Conservation (phyloP, 768 basidiomycete genomes). For the Amanita rubescens region DNA sequence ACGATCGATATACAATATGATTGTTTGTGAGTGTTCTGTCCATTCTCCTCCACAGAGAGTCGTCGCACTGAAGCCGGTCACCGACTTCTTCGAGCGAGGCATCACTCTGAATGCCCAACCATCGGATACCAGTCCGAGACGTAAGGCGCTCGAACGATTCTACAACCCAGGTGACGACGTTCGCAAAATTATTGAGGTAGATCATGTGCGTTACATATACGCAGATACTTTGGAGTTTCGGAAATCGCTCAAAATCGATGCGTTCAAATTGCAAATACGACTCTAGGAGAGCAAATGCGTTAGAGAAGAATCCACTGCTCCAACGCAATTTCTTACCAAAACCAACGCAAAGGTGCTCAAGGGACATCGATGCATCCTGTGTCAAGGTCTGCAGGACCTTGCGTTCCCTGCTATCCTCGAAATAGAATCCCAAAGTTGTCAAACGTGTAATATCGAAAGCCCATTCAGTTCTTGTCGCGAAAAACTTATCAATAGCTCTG, state of each 20-base stretch:
- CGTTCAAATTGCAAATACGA: background rate
- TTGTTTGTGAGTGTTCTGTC: background rate
- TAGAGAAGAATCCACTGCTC: background rate
- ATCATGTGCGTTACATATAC: background rate
- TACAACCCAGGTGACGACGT: background rate
- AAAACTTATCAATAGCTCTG: background rate
- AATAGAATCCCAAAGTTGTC: background rate
- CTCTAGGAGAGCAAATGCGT: background rate
- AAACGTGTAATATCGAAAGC: background rate
- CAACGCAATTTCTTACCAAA: background rate
- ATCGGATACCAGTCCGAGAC: background rate
- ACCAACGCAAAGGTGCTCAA: background rate
- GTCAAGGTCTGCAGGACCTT: background rate
- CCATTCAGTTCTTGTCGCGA: background rate
- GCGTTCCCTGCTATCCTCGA: background rate
- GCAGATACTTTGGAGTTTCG: background rate
- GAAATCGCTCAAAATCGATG: background rate
- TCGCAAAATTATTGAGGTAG: background rate
- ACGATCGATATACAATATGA: background rate
- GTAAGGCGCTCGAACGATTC: background rate
- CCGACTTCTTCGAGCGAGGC: background rate
- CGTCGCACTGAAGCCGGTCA: background rate
- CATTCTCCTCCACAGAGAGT: background rate
- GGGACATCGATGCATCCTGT: background rate
- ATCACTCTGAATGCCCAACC: background rate